A percentile compares a stretch with the other conserved stretches of the same genome.
Conservation (phyloP, 2,329 filamentous ascomycete species). For the Diaporthe citriasiana region DNA sequence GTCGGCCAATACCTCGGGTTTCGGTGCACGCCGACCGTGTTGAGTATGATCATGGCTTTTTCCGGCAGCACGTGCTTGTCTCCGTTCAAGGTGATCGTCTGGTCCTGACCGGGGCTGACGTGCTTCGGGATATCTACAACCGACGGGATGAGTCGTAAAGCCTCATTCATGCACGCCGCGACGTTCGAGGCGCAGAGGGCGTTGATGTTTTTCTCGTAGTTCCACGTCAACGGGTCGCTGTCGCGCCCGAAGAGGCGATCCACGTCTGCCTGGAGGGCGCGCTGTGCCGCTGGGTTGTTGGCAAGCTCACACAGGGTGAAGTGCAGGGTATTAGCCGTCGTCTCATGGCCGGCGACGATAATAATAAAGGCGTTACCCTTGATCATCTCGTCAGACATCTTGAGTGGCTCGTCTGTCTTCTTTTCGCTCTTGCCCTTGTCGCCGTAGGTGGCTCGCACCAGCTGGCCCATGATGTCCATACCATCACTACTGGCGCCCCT, state of each 20-base stretch:
- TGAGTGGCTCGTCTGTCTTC: constrained; percentile 46
- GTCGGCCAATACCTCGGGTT: constrained; percentile 82
- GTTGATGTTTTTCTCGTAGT: constrained; percentile 77
- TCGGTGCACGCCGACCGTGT: constrained; percentile 69
- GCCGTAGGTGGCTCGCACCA: constrained; percentile 60
- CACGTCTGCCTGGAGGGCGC: constrained; percentile 76
- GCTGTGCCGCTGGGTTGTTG: constrained; percentile 73
- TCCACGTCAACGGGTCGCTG: constrained; percentile 73
- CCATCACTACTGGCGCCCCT: constrained; percentile 53
- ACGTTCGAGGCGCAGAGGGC: constrained; percentile 77
- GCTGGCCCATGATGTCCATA: constrained; percentile 67
- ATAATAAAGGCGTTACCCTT: constrained; percentile 80
- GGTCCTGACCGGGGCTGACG: constrained; percentile 61
- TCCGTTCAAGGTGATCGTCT: constrained; percentile 72
- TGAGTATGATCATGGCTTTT: constrained; percentile 68
- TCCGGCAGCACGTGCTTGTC: constrained; percentile 70
- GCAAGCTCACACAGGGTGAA: constrained; percentile 79
- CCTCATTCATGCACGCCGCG: constrained; percentile 84
- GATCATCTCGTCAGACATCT: constrained; percentile 74
- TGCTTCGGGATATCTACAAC: constrained; percentile 81
- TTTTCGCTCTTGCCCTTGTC: constrained; percentile 45
- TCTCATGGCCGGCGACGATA: constrained; percentile 84
- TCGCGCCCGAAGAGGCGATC: constrained; percentile 72
- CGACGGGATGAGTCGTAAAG: constrained; percentile 79
- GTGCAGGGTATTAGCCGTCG: constrained; percentile 81